phyloP scores from a whole-genome alignment of 176 grass and related monocot species.

The Puya raimondii region DNA sequence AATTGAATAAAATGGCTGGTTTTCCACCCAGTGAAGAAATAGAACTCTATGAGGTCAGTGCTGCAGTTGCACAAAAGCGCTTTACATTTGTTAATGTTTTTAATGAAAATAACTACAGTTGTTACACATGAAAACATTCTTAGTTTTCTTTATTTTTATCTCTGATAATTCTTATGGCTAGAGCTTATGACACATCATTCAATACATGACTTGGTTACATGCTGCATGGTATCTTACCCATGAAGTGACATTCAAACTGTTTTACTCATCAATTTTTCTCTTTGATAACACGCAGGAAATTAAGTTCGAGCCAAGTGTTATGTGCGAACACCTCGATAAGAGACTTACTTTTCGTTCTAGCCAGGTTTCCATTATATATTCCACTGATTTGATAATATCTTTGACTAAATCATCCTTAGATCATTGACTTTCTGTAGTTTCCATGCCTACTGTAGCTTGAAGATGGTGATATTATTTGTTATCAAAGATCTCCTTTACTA shows the following conservation, averaged over 20 bases:
- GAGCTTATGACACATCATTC: background rate
- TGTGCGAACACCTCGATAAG: conserved; percentile 79
- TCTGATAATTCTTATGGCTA: background rate
- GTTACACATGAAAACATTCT: background rate
- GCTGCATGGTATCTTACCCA: background rate
- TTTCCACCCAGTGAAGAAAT: conserved; percentile 71
- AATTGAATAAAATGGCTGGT: conserved; percentile 85
- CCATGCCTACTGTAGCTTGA: conserved; percentile 55
- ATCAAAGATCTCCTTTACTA: conserved; percentile 41
- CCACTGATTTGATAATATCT: too few species aligned
- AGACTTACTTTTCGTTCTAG: conserved; percentile 51
- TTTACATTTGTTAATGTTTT: background rate
- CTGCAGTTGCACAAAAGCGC: background rate
- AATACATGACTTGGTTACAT: background rate
- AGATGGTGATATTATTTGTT: conserved; percentile 83
- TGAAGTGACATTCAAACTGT: conserved; percentile 13
- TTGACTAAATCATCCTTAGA: background rate
- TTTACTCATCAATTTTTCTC: conserved; percentile 22
- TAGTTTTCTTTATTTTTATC: background rate
- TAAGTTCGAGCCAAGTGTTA: conserved; percentile 81
- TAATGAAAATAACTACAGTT: too few species aligned
- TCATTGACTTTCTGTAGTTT: background rate
- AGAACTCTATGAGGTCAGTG: conserved; percentile 66
- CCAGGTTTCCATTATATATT: conserved; percentile 33
- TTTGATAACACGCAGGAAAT: conserved; percentile 50